Conservation (phyloP, 225 moss, liverwort and hornwort species). For the Straminergon stramineum region DNA sequence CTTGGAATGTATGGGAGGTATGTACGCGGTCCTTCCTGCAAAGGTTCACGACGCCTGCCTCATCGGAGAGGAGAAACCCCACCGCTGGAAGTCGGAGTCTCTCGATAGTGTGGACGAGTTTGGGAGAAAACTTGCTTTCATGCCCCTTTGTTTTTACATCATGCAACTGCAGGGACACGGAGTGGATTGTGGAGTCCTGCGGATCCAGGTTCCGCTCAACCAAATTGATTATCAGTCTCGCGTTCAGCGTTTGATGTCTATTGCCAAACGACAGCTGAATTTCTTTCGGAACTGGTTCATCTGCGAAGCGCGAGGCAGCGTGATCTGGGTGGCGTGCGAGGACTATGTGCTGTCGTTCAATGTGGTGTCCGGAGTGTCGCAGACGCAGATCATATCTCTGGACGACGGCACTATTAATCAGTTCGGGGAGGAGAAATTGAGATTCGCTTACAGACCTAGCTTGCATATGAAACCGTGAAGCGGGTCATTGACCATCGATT, state of each 20-base stretch:
- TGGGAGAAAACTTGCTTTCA: neutral
- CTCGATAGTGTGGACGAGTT: neutral
- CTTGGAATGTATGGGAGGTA: neutral
- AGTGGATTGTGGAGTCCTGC: neutral
- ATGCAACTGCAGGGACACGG: neutral
- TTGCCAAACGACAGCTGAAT: rapidly evolving
- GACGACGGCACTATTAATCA: neutral
- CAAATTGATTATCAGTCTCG: neutral
- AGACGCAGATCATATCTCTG: neutral
- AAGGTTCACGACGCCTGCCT: neutral
- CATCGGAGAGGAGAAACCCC: neutral
- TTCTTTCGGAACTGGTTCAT: neutral
- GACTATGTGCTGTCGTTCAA: neutral
- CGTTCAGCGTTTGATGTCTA: too few relatives aligned
- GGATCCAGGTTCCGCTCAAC: neutral
- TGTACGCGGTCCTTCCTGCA: neutral
- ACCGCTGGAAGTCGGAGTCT: neutral
- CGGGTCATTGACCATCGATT: neutral
- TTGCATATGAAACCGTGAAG: neutral
- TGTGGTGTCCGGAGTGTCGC: neutral
- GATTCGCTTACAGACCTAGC: neutral
- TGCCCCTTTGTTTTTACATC: neutral
- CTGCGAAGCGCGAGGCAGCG: neutral
- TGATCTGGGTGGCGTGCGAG: neutral
- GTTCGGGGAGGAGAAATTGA: neutral